Evolutionary conservation across 768 basidiomycete species (phyloP), one percentile per base, ranked within the genome.

Genomic region (Lyophyllum decastes): DNA sequence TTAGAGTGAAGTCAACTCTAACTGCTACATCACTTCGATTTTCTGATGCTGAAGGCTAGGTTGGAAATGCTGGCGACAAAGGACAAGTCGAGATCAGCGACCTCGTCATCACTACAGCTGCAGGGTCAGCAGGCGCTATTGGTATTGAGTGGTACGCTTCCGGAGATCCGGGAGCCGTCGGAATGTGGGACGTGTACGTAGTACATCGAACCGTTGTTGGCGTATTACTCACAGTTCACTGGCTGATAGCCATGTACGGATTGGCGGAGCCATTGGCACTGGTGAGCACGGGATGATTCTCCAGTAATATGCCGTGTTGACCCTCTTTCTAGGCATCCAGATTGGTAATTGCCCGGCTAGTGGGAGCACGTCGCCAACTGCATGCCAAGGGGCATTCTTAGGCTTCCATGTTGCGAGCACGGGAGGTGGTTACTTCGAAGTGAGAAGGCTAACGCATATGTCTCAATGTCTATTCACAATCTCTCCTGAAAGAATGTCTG

Each of bases 131-230:
- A 43, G 88, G 88, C n/a, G 88, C 88, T 0, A 86, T 90, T 61
- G 77, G 88, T 1, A 74, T 89, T 0, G 84, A 89, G 66, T 87
- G 88, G 82, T 86, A 89, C 62, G 80, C 83, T n/a, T 72, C 74
- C 51, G 79, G 77, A 38, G 70, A 78, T 7, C 81, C 86, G 57
- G 85, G 79, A 11, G 78, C 75, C 49, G 82, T 82, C 44, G 84
- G 81, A 9, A 80, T 83, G 73, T 86, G 83, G 84, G 83, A 85
- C 16, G 35, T 38, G 35, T 38, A 17, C 5, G 35, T 66, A 74
- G 80, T 82, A 84, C 61, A 81, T 85, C 61, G 71, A 78, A 38
- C 25, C 19, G 38, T 8, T 48, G 21, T 33, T 44, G 11, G 11
- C 19, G 49, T 21, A 4, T 21, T 27, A 35, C 43, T 43, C 49